Evolutionary conservation across 169 alveolate species (phyloP).

Genomic region (Cyclospora cayetanensis): DNA sequence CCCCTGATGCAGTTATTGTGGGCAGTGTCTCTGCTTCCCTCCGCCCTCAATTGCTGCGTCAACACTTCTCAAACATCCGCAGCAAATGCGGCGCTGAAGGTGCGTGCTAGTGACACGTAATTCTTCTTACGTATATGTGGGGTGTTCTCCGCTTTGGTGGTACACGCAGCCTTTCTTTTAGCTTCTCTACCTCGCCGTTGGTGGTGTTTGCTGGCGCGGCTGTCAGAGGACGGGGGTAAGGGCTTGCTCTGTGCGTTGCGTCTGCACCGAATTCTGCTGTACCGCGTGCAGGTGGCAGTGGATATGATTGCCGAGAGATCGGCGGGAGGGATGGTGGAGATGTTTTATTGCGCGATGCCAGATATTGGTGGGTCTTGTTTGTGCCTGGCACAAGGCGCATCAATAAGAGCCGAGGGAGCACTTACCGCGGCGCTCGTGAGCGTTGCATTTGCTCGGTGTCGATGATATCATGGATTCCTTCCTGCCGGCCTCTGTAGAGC

Average conservation of each 20-base stretch:
- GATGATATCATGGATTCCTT: slow-evolving; percentile 64
- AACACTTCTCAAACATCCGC: slow-evolving; percentile 38
- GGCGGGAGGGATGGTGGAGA: slow-evolving; percentile 72
- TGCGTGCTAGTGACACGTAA: too few species aligned
- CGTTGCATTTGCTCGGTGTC: slow-evolving; percentile 53
- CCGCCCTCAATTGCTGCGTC: slow-evolving; percentile 50
- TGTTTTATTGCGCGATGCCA: slow-evolving; percentile 56
- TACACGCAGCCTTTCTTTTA: too few species aligned
- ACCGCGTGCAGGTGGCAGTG: slow-evolving; percentile 45
- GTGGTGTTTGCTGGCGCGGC: too few species aligned
- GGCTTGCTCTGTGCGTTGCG: too few species aligned
- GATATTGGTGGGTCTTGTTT: slow-evolving; percentile 48
- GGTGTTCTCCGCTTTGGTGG: too few species aligned
- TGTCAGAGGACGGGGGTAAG: too few species aligned
- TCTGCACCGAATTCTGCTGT: too few species aligned
- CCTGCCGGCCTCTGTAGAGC: slow-evolving; percentile 67
- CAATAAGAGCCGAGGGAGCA: too few species aligned
- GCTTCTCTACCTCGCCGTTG: too few species aligned
- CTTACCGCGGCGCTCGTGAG: too few species aligned
- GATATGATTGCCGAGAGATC: slow-evolving; percentile 63
- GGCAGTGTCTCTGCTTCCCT: slow-evolving; percentile 54
- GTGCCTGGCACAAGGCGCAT: too few species aligned
- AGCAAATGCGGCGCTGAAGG: slow-evolving; percentile 65
- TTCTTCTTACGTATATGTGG: too few species aligned
- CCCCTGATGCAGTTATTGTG: slow-evolving; percentile 34